Conservation (phyloP, 768 basidiomycete species). For the Boletellus ananiceps region DNA sequence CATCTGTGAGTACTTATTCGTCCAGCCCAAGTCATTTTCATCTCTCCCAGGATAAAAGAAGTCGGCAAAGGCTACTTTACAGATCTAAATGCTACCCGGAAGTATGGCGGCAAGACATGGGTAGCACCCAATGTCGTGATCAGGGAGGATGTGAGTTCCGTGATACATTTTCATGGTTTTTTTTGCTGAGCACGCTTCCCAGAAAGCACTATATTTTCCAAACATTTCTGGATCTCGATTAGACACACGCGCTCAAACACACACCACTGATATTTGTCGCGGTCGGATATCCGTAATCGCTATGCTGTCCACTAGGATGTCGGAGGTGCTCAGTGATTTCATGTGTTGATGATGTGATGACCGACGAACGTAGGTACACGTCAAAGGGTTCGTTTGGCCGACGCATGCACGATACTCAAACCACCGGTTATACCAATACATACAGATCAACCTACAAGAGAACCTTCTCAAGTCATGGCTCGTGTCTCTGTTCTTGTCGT, state of each 20-base stretch:
- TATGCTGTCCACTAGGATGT: constrained; percentile 82
- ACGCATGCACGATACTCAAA: constrained; percentile 49
- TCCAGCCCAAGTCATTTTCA: neutral
- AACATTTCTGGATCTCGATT: constrained; percentile 75
- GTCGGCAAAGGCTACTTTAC: constrained; percentile 82
- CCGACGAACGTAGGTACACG: constrained; percentile 57
- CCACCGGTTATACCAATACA: constrained; percentile 62
- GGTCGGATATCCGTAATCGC: constrained; percentile 77
- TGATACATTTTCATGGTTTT: neutral
- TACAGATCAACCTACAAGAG: constrained; percentile 92
- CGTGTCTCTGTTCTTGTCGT: constrained; percentile 76
- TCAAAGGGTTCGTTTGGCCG: constrained; percentile 60
- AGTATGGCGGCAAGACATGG: constrained; percentile 92
- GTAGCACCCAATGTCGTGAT: constrained; percentile 86
- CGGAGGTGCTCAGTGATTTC: constrained; percentile 53
- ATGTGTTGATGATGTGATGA: neutral
- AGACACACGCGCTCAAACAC: constrained; percentile 46
- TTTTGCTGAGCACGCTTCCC: neutral
- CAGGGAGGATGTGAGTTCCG: constrained; percentile 74
- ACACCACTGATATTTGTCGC: constrained; percentile 74
- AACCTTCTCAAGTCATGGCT: constrained; percentile 90
- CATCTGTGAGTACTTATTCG: constrained; percentile 42
- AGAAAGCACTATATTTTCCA: constrained; percentile 93
- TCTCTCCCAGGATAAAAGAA: constrained; percentile 47
- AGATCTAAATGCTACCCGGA: constrained; percentile 75